These are phyloP conservation scores for Trichophyton schoenleinii DNA, from an alignment of 2,329 filamentous ascomycete genomes.

Conservation along the genomic window DNA sequence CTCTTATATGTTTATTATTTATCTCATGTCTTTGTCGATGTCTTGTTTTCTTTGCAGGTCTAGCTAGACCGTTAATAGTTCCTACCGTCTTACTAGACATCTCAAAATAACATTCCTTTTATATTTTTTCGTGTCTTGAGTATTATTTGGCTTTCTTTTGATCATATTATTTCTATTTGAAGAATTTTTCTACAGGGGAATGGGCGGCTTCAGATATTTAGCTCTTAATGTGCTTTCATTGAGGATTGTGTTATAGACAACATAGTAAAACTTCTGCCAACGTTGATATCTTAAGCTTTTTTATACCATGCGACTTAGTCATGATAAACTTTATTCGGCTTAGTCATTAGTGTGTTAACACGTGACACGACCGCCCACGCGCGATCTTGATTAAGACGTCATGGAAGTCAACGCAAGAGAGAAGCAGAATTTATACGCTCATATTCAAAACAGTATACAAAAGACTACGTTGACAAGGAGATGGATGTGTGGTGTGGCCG, in stretches of 20 bases:
- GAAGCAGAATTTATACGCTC: neutral
- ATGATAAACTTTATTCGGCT: too few species aligned
- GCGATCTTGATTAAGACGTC: too few species aligned
- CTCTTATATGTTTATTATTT: neutral
- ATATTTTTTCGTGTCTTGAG: neutral
- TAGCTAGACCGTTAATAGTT: neutral
- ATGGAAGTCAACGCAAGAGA: too few species aligned
- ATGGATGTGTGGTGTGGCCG: neutral
- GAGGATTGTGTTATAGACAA: too few species aligned
- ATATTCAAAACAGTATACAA: neutral
- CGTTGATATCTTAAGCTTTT: too few species aligned
- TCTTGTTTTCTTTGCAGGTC: neutral
- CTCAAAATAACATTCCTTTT: neutral
- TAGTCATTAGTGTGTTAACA: too few species aligned
- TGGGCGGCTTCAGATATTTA: too few species aligned
- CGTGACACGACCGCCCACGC: too few species aligned
- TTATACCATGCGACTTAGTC: too few species aligned
- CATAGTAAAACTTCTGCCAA: too few species aligned
- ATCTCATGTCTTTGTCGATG: slow-evolving; percentile 2
- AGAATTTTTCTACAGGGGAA: too few species aligned
- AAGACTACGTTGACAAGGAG: neutral
- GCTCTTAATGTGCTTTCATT: too few species aligned
- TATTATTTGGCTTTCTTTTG: neutral
- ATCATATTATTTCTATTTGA: neutral
- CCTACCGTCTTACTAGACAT: neutral